phyloP scores from a whole-genome alignment of 192 early-diverging fungal genomes.

The Backusella tuberculispora region DNA sequence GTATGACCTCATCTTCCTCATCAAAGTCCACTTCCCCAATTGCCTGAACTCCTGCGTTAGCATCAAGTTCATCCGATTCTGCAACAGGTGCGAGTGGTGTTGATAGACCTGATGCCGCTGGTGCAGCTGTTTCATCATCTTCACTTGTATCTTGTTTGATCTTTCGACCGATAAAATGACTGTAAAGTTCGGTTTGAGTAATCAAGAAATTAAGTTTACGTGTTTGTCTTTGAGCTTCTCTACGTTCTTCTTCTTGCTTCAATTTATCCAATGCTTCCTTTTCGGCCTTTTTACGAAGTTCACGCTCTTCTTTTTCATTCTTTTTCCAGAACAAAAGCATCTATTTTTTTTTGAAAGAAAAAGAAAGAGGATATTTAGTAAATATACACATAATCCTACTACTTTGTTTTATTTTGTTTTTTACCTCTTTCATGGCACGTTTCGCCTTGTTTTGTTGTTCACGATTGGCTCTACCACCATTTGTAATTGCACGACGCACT shows the following conservation, averaged over 20 bases:
- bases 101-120: slow-evolving; percentile 25
- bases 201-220: slow-evolving; percentile 93
- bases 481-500: slow-evolving; percentile 58
- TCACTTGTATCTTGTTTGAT: slow-evolving; percentile 50
- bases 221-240: slow-evolving; percentile 81
- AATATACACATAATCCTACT: background rate
- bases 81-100: background rate
- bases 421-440: slow-evolving; percentile 61
- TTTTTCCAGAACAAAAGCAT: slow-evolving; percentile 92
- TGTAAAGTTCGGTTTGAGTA: slow-evolving; percentile 90
- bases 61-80: slow-evolving; percentile 20
- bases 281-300: slow-evolving; percentile 86
- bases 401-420: too few species aligned
- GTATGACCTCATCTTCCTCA: slow-evolving; percentile 69
- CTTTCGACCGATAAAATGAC: slow-evolving; percentile 89
- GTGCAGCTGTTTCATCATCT: slow-evolving; percentile 32
- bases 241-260: slow-evolving; percentile 79
- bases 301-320: slow-evolving; percentile 90
- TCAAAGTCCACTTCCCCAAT: slow-evolving; percentile 80
- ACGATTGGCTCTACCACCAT: slow-evolving; percentile 57
- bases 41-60: slow-evolving; percentile 16
- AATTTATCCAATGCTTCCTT: slow-evolving; percentile 80
- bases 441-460: slow-evolving; percentile 67
- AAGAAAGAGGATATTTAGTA: background rate
- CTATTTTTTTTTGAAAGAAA: slow-evolving; percentile 8